phyloP scores from a whole-genome alignment of 1,139 yeast species.

The Trichomonascaceae sp. region DNA sequence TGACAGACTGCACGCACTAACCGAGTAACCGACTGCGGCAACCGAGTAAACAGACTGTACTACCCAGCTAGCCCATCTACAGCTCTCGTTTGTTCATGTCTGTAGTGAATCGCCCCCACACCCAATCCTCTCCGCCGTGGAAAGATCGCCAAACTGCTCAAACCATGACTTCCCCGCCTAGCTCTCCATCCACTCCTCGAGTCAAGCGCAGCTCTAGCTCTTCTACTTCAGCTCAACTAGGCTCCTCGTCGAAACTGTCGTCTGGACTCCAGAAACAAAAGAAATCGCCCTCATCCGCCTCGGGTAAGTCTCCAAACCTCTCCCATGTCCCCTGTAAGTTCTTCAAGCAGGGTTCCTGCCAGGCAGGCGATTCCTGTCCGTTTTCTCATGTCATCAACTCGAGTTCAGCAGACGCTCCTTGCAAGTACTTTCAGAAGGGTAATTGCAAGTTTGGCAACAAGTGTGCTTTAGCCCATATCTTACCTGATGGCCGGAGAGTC shows the following conservation, averaged over 20 bases:
- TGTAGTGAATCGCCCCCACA: too few species aligned
- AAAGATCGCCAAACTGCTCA: too few species aligned
- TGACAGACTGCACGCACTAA: too few species aligned
- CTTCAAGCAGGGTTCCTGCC: slow-evolving; percentile 81
- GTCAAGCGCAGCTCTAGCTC: too few species aligned
- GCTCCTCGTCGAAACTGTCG: slow-evolving; percentile 5
- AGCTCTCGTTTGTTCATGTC: too few species aligned
- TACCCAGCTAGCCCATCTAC: too few species aligned
- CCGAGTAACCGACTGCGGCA: too few species aligned
- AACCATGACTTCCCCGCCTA: not conserved
- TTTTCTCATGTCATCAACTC: slow-evolving; percentile 45
- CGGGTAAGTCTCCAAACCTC: slow-evolving; percentile 27
- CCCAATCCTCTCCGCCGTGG: too few species aligned
- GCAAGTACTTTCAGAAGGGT: slow-evolving; percentile 89
- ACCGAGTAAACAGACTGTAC: too few species aligned
- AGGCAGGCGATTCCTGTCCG: slow-evolving; percentile 87
- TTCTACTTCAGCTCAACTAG: too few species aligned
- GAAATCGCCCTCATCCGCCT: slow-evolving; percentile 2
- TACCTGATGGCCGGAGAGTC: slow-evolving; percentile 80
- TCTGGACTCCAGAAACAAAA: slow-evolving; percentile 4
- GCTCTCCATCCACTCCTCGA: too few species aligned
- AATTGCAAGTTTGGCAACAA: slow-evolving; percentile 87
- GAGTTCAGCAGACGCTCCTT: slow-evolving; percentile 53
- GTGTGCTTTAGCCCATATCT: slow-evolving; percentile 83
- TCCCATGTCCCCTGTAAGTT: slow-evolving; percentile 96